phyloP scores from a whole-genome alignment of 179 eudicot species.

The Monotropa hypopitys region DNA sequence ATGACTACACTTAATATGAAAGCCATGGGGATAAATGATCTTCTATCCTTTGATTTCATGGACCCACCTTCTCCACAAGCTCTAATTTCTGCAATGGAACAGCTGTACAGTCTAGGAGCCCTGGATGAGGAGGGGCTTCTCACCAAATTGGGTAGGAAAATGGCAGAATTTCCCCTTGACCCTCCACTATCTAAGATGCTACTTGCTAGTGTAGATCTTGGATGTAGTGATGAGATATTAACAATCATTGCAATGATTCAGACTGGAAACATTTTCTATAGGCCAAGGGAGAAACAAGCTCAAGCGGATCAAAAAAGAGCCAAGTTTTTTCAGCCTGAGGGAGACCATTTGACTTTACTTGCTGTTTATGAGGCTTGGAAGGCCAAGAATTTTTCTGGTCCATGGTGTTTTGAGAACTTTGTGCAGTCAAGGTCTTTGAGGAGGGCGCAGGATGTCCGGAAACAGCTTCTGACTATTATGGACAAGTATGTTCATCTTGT shows the following conservation, averaged over 20 bases:
- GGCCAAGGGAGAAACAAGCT: slow-evolving; percentile 98
- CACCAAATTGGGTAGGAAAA: slow-evolving; percentile 79
- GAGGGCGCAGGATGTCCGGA: slow-evolving; percentile 93
- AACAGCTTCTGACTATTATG: slow-evolving; percentile 88
- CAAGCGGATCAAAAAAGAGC: slow-evolving; percentile 91
- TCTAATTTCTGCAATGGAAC: slow-evolving; percentile 91
- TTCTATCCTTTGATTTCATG: slow-evolving; percentile 88
- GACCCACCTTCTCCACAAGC: slow-evolving; percentile 96
- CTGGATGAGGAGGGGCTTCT: slow-evolving; percentile 90
- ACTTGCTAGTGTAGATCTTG: slow-evolving; percentile 86
- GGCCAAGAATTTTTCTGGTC: slow-evolving; percentile 79
- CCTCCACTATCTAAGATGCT: slow-evolving; percentile 96
- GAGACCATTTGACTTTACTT: slow-evolving; percentile 84
- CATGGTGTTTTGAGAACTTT: slow-evolving; percentile 95
- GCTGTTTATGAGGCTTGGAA: slow-evolving; percentile 99
- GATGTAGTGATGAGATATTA: slow-evolving; percentile 88
- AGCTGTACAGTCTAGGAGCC: slow-evolving; percentile 82
- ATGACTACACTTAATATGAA: slow-evolving; percentile 55
- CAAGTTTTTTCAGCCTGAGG: slow-evolving; percentile 92
- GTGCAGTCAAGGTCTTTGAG: slow-evolving; percentile 81
- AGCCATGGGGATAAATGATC: slow-evolving; percentile 92
- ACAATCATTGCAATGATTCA: slow-evolving; percentile 96
- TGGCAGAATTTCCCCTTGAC: slow-evolving; percentile 92
- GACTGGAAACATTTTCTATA: slow-evolving; percentile 79
- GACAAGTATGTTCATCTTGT: slow-evolving; percentile 49